Base-by-base conservation (phyloP, 345 rosid species). In the Eucalyptus erythrocorys region DNA sequence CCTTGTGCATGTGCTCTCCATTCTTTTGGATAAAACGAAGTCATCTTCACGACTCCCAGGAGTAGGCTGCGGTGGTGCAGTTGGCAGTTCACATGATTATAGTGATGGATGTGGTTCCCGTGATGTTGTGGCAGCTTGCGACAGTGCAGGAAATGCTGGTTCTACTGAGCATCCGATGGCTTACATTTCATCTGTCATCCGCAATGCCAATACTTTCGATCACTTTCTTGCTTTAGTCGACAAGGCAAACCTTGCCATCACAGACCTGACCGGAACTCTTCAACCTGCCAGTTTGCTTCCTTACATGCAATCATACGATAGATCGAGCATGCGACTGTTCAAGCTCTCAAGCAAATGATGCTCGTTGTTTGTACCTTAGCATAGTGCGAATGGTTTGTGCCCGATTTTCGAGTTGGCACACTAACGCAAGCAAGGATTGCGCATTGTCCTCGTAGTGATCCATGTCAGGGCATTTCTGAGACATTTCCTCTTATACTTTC, bases 151-250 rank as follows among this genome's bases (percentile, higher is more conserved):
- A 45, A 66, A 34, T 42, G 86, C 47, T 34, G 66, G 76, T 71
- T 32, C 66, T 14, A 87, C 34, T 87, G 50, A 92, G 88, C 71
- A 64, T 27, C 92, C 92, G 0, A 93, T 94, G 80, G 97, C 97
- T 42, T 96, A 96, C 40, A 92, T 97, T 50, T 94, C 99, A 13
- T 93, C 94, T 3, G 97, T 96, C 34, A 94, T 97, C 89, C 96
- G 99, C 87, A 96, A 94, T 71, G 88, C 84, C 40, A 92, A 93
- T 79, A 97, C 98, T 47, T 96, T 97, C 89, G 89, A 90, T 85
- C 91, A 61, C 53, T 96, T 96, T 90, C 93, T 96, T 57, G 89
- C 89, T 82, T 91, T 95, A 37, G 94, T 94, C 66, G 92, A 91
- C 47, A 88, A 92, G 89, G 94, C 96, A 86, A 89, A 91, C 81